These are phyloP conservation scores for Ustilago shanxiensis DNA, from an alignment of 1,284 basidiomycete genomes.

Conservation along the genomic window DNA sequence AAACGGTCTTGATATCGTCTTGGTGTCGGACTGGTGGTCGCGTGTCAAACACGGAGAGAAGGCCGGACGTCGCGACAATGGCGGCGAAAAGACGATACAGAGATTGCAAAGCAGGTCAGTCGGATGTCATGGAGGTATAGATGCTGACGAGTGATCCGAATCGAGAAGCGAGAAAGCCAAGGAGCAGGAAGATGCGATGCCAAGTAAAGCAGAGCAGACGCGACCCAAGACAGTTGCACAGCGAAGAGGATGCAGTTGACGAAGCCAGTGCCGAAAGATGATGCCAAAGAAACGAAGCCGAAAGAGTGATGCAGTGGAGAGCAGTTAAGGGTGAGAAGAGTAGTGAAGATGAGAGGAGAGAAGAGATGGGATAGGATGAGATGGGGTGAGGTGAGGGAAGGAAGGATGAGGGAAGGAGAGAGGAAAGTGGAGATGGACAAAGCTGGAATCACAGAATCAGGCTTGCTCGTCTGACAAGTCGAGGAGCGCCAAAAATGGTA, in stretches of 20 bases:
- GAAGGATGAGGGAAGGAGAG: constrained; percentile 5
- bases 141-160: constrained; percentile 17
- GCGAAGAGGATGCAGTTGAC: constrained; percentile 11
- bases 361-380: no score
- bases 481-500: constrained; percentile 8
- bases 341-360: constrained; percentile 2
- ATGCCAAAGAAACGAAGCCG: constrained; percentile 5
- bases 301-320: constrained; percentile 10
- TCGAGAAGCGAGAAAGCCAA: constrained; percentile 7
- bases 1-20: not conserved
- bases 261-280: constrained; percentile 10
- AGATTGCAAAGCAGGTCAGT: constrained; percentile 23
- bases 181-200: constrained; percentile 2
- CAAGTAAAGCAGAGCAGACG: constrained; percentile 2
- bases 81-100: constrained; percentile 21
- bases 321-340: constrained; percentile 4
- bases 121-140: constrained; percentile 20
- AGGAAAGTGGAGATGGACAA: not conserved
- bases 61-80: constrained; percentile 23
- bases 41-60: constrained; percentile 28
- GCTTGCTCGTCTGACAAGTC: constrained; percentile 21
- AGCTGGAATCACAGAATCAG: no score
- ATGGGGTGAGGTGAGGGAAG: constrained; percentile 3
- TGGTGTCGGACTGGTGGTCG: constrained; percentile 22
- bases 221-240: constrained; percentile 3